Evolutionary conservation across 2,329 filamentous ascomycete genomes (phyloP).

Genomic region (Chrysosporium keratinophilum): DNA sequence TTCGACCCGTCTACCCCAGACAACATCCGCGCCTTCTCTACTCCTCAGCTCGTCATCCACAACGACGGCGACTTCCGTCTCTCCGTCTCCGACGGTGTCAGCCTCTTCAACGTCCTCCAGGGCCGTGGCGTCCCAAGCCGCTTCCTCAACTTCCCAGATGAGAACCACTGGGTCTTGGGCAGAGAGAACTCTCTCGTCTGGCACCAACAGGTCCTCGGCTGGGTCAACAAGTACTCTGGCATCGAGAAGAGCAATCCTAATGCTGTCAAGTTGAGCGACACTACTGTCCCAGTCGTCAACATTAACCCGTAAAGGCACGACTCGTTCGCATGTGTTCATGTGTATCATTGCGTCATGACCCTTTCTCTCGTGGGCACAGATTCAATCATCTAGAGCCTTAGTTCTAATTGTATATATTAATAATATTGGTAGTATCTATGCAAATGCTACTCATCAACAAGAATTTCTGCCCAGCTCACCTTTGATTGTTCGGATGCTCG

Average conservation of each 20-base stretch:
- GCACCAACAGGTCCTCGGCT: slow-evolving; percentile 72
- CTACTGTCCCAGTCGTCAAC: slow-evolving; percentile 25
- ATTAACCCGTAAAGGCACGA: slow-evolving; percentile 5
- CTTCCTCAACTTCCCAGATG: slow-evolving; percentile 67
- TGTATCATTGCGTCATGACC: neutral
- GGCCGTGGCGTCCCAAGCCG: slow-evolving; percentile 61
- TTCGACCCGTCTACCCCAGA: slow-evolving; percentile 55
- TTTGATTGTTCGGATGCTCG: neutral
- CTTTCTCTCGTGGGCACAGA: neutral
- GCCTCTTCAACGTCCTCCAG: slow-evolving; percentile 73
- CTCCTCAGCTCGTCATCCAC: slow-evolving; percentile 76
- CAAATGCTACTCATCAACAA: neutral
- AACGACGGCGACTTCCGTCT: slow-evolving; percentile 79
- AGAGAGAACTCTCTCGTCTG: slow-evolving; percentile 81
- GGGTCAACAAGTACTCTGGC: slow-evolving; percentile 49
- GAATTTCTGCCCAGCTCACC: neutral
- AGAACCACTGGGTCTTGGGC: slow-evolving; percentile 67
- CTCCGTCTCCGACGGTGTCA: slow-evolving; percentile 66
- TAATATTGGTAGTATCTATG: neutral
- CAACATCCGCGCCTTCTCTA: slow-evolving; percentile 58
- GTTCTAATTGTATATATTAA: slow-evolving; percentile 7
- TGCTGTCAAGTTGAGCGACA: slow-evolving; percentile 28
- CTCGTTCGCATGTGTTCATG: neutral
- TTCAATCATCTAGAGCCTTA: neutral
- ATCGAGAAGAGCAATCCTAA: slow-evolving; percentile 23